Evolutionary conservation across 768 basidiomycete species (phyloP).

Genomic region (Russula sp.): DNA sequence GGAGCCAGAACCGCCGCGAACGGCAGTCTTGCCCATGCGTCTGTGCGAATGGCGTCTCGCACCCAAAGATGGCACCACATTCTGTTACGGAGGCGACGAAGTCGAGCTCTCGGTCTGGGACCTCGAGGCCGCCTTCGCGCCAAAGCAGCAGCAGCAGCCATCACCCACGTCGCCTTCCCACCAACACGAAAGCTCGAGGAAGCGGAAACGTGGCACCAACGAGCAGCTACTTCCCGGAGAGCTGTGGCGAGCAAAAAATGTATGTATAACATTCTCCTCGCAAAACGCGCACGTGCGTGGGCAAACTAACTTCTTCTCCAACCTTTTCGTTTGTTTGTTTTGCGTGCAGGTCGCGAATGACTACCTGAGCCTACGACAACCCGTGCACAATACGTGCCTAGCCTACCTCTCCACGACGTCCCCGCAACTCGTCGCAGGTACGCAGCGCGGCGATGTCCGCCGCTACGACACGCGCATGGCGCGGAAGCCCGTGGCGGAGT

Average conservation of each 20-base stretch:
- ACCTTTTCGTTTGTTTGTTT: background rate
- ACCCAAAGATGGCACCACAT: constrained; percentile 38
- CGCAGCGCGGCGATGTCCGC: constrained; percentile 63
- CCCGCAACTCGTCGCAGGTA: constrained; percentile 61
- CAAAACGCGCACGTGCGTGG: no score
- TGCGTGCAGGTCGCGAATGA: constrained; percentile 64
- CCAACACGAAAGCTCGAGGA: constrained; percentile 32
- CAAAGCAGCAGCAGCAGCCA: constrained; percentile 23
- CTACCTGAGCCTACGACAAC: constrained; percentile 63
- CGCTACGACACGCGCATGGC: constrained; percentile 71
- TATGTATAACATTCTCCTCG: constrained; percentile 28
- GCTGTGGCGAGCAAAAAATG: constrained; percentile 81
- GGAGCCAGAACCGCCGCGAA: constrained; percentile 22
- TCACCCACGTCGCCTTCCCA: background rate
- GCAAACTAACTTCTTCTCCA: no score
- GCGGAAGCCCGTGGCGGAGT: constrained; percentile 60
- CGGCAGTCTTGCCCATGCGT: constrained; percentile 54
- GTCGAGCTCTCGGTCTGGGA: constrained; percentile 81
- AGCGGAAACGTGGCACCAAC: constrained; percentile 49
- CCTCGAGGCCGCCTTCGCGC: constrained; percentile 47
- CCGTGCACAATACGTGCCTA: constrained; percentile 66
- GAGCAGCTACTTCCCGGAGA: constrained; percentile 55
- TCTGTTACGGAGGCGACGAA: constrained; percentile 82
- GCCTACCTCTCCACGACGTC: constrained; percentile 42
- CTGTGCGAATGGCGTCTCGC: constrained; percentile 63